These are phyloP conservation scores for Aspergillus bombycis DNA, from an alignment of 2,329 filamentous ascomycete genomes.

Conservation along the genomic window DNA sequence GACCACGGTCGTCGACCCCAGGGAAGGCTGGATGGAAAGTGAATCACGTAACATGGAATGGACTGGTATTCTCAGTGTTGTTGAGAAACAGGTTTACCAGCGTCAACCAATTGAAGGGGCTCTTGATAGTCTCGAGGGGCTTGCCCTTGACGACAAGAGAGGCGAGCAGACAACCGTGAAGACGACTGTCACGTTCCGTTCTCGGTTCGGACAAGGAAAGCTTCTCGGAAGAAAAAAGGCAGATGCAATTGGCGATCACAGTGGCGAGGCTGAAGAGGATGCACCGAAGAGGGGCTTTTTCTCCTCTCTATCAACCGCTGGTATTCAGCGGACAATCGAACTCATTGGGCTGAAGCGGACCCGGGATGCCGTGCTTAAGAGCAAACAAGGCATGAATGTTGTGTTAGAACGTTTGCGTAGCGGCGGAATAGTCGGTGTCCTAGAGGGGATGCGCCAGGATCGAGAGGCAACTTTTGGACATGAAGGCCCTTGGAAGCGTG, in stretches of 20 bases:
- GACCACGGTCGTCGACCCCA: constrained; percentile 63
- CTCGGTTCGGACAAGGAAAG: constrained; percentile 62
- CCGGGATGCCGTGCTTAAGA: constrained; percentile 63
- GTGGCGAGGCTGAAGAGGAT: constrained; percentile 52
- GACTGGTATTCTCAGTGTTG: constrained; percentile 66
- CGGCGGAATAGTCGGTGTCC: constrained; percentile 69
- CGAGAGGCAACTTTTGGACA: constrained; percentile 48
- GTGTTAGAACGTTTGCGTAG: constrained; percentile 65
- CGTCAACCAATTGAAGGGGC: constrained; percentile 43
- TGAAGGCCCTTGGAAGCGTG: constrained; percentile 47
- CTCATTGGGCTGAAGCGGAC: constrained; percentile 64
- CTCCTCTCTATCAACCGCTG: constrained; percentile 60
- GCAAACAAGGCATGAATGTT: constrained; percentile 68
- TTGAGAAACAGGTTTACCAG: constrained; percentile 62
- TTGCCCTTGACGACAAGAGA: constrained; percentile 41
- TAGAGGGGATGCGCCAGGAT: constrained; percentile 71
- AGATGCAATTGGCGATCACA: constrained; percentile 39
- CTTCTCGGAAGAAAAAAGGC: constrained; percentile 48
- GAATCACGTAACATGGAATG: constrained; percentile 68
- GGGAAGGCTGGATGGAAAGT: constrained; percentile 68
- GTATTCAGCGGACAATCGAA: constrained; percentile 66
- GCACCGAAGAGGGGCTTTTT: constrained; percentile 60
- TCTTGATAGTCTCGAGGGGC: constrained; percentile 27
- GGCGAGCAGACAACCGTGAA: constrained; percentile 58
- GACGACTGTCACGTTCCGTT: constrained; percentile 65